phyloP scores from a whole-genome alignment of 169 alveolate genomes.

The Haemoproteus tartakovskyi region DNA sequence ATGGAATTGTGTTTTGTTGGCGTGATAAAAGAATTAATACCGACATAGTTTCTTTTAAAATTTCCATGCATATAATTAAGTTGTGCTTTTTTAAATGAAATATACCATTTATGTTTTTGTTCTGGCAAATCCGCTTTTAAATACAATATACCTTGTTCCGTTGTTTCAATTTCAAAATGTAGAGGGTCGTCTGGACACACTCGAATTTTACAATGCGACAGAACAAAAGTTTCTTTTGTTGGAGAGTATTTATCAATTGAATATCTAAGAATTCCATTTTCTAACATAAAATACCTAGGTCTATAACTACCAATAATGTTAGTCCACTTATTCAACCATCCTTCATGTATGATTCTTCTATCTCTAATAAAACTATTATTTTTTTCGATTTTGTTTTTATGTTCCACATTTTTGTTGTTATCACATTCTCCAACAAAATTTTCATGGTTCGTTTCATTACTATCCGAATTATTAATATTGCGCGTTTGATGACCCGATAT shows the following conservation, averaged over 20 bases:
- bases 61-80: conserved; percentile 46
- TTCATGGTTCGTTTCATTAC: too few relatives aligned
- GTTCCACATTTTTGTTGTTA: too few relatives aligned
- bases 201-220: conserved; percentile 76
- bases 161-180: conserved; percentile 76
- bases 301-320: conserved; percentile 84
- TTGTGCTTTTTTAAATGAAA: conserved; percentile 77
- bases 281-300: conserved; percentile 82
- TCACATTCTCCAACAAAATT: too few relatives aligned
- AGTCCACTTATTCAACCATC: conserved; percentile 87
- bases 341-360: conserved; percentile 78
- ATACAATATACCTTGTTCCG: conserved; percentile 75
- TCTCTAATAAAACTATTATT: conserved; percentile 14
- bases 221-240: conserved; percentile 74
- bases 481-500: too few relatives aligned
- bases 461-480: too few relatives aligned
- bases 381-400: too few relatives aligned
- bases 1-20: conserved; percentile 29
- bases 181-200: conserved; percentile 80
- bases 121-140: conserved; percentile 75
- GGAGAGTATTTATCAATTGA: conserved; percentile 77
- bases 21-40: background rate
- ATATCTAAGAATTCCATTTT: conserved; percentile 77
- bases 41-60: conserved; percentile 2
- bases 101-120: conserved; percentile 79